Base-by-base conservation (phyloP, 1,284 basidiomycete genomes). In the Microbotryum scabiosae region DNA sequence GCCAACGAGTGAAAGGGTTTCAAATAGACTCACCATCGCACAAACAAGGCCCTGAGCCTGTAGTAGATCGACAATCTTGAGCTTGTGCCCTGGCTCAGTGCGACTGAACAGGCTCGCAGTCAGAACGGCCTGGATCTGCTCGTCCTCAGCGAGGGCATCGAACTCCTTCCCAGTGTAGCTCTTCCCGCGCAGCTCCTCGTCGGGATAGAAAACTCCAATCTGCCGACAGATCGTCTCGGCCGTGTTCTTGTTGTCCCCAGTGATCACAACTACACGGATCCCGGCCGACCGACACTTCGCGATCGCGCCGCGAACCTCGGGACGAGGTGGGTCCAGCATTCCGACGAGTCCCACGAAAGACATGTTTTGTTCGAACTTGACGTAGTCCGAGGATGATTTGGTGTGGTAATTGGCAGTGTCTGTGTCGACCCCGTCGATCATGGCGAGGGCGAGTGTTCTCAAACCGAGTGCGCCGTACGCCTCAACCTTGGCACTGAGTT, bases 301-400 rank as follows among this genome's bases (percentile, higher is more conserved):
- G 47, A 99, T 85, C 18, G 96, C 94, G 45, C 77, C 79, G 50
- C 82, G 82, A 28, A 93, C 94, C 76, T 97, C 96, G 16, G 93
- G 93, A 28, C 96, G 87, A 18, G 96, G 96, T 18, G 94, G 96
- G 74, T 99, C 96, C 43, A 94, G 82, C 94, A 98, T 98, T 60
- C 91, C 96, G 56, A 96, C 90, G 41, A 99, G 80, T 30, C 90
- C 92, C 61, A 97, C 90, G 74, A 99, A 94, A 1, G 88, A 88
- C 71, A 99, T 82, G 70, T 89, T 81, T 73, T 85, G 84, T 77
- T 97, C 94, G 73, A 97, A 96, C 50, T 85, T 84, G 48, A 85
- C 79, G 73, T 97, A 97, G 66, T 96, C 89, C 56, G 81, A 80
- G 1, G 86, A 80, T 70, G 82, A 85, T 62, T 90, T 82, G 1